Conservation (phyloP, 2,329 filamentous ascomycete species). For the Ophioceras dolichostomum region DNA sequence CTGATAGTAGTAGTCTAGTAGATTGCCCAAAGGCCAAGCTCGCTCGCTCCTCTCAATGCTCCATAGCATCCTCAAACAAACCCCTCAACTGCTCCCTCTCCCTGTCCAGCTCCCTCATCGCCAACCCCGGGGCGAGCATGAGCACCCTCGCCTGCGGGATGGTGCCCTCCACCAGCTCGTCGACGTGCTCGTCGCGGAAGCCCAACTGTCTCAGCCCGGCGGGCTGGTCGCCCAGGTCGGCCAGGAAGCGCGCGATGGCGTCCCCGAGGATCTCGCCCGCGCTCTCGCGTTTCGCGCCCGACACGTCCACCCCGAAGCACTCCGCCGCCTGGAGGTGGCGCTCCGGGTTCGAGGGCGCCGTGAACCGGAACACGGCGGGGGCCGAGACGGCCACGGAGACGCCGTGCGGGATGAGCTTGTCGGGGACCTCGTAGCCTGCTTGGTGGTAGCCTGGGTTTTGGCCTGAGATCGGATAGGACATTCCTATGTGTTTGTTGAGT, state of each 20-base stretch:
- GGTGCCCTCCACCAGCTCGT: conserved; percentile 82
- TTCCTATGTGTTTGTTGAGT: conserved; percentile 46
- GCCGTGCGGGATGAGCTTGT: conserved; percentile 84
- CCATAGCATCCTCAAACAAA: conserved; percentile 53
- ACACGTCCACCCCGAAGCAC: conserved; percentile 80
- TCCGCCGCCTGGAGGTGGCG: conserved; percentile 84
- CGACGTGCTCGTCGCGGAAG: conserved; percentile 64
- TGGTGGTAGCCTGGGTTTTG: conserved; percentile 91
- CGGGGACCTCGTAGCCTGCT: conserved; percentile 64
- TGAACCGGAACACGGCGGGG: conserved; percentile 90
- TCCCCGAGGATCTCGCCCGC: conserved; percentile 83
- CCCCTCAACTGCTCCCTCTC: conserved; percentile 60
- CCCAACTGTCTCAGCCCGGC: conserved; percentile 73
- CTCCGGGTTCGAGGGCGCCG: conserved; percentile 80
- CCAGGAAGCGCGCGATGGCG: conserved; percentile 69
- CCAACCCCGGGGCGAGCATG: conserved; percentile 78
- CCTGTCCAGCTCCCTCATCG: conserved; percentile 47
- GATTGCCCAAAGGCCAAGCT: no score
- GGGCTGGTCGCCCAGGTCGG: conserved; percentile 80
- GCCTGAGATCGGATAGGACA: conserved; percentile 95
- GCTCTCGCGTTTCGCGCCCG: conserved; percentile 75
- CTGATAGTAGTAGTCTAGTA: no score
- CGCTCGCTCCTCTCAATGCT: no score
- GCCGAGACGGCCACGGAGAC: conserved; percentile 91
- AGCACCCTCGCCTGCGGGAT: conserved; percentile 84